Conservation (phyloP, 306 rosid genomes). For the Calophaca sinica region DNA sequence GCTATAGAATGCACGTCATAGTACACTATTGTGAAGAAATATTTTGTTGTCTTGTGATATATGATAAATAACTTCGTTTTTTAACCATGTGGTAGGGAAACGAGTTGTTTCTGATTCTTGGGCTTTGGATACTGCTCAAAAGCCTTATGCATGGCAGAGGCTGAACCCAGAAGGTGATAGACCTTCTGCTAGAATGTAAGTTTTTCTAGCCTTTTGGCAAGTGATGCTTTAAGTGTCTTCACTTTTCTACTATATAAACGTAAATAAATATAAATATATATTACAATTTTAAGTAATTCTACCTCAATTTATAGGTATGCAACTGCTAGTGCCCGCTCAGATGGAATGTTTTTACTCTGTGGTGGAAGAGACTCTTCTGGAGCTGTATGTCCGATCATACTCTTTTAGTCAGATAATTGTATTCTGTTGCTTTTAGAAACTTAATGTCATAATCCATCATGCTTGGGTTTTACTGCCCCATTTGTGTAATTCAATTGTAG, state of each 20-base stretch:
- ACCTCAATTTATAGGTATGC: constrained; percentile 85
- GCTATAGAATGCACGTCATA: constrained; percentile 16
- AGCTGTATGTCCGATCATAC: constrained; percentile 62
- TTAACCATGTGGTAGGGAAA: constrained; percentile 68
- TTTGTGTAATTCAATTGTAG: constrained; percentile 12
- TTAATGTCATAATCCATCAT: constrained; percentile 13
- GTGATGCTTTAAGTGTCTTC: constrained; percentile 25
- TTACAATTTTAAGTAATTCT: constrained; percentile 31
- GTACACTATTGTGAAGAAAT: constrained; percentile 31
- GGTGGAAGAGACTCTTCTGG: constrained; percentile 99
- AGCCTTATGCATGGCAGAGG: constrained; percentile 94
- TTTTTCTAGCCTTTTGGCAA: constrained; percentile 41
- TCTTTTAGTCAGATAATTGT: constrained; percentile 37
- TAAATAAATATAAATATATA: neutral
- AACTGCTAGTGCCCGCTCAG: constrained; percentile 98
- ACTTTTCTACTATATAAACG: neutral
- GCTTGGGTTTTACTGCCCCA: constrained; percentile 30
- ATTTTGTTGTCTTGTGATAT: constrained; percentile 35
- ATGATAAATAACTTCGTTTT: constrained; percentile 32
- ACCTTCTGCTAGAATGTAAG: constrained; percentile 99
- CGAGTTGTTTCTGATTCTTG: constrained; percentile 93
- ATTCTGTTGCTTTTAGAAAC: constrained; percentile 34
- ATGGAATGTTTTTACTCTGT: constrained; percentile 99
- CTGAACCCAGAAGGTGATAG: constrained; percentile 96
- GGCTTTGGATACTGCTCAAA: constrained; percentile 97